Base-by-base conservation (phyloP, 441 rosid species). In the Populus tomentosa region DNA sequence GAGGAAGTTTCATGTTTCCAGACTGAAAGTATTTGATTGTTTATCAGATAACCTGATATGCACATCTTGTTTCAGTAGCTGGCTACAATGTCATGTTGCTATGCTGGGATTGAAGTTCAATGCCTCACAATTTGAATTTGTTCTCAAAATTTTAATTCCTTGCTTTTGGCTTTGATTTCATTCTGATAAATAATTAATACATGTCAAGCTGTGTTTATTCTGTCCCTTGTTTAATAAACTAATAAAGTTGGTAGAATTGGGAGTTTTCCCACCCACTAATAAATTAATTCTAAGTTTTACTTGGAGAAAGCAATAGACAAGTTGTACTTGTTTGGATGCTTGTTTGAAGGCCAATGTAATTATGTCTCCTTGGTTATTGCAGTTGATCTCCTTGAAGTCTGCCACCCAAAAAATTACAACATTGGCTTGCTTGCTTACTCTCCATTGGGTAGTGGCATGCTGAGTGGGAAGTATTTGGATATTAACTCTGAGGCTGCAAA, bases 331-430 rank as follows among this genome's bases (percentile, higher is more conserved):
- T 28, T 36, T 35, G 5, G 20, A 40, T 63, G 6, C 67, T 53
- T 24, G 59, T 18, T 56, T 72, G 53, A 26, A 40, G 66, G 35
- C 21, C 69, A 64, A 64, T 32, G 35, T 35, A 67, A 68, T 42
- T 32, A 67, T 69, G 13, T 69, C n/a, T 2, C 38, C 78, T 65
- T 75, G 28, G 75, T 36, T 42, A 59, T 80, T 81, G 80, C 90
- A 90, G 98, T 87, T 77, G 94, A 93, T 86, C 94, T 95, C n/a
- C 88, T 87, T 70, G 98, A 93, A 84, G 96, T 90, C 79, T 95
- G 98, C 83, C 96, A 90, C 87, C 98, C 91, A n/a, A 90, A 90
- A 23, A 89, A 95, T 63, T 92, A 88, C 87, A 93, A 92, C 78
- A 73, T 95, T 9, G 99, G 99, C 72, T 79, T 95, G 73, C 97